These are phyloP conservation scores for Saturnispora gosingensis DNA, from an alignment of 805 yeast genomes.

Conservation along the genomic window DNA sequence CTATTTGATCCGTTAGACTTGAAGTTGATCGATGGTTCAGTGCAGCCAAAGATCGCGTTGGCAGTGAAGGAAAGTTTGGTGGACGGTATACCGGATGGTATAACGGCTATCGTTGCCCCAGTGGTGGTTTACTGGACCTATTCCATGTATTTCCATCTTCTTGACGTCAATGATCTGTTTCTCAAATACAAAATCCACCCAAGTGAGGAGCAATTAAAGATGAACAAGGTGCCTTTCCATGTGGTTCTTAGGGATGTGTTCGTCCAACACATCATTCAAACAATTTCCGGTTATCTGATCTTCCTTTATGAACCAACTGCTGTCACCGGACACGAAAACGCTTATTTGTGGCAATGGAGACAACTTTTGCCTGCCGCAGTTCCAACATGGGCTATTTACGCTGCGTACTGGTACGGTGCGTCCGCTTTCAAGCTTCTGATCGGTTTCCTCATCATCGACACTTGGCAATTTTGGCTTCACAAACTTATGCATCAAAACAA, in stretches of 20 bases:
- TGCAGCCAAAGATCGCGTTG: background rate
- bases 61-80: slow-evolving; percentile 1
- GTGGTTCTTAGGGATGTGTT: slow-evolving; percentile 78
- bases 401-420: slow-evolving; percentile 53
- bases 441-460: slow-evolving; percentile 73
- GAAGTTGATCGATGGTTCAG: background rate
- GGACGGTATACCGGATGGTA: slow-evolving; percentile 6
- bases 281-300: slow-evolving; percentile 53
- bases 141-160: slow-evolving; percentile 61
- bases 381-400: slow-evolving; percentile 41
- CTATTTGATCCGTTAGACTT: background rate
- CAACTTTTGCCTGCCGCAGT: slow-evolving; percentile 27
- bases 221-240: slow-evolving; percentile 62
- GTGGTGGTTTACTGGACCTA: slow-evolving; percentile 77
- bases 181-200: slow-evolving; percentile 88
- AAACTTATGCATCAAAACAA: slow-evolving; percentile 81
- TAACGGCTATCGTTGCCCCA: slow-evolving; percentile 59
- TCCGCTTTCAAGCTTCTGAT: slow-evolving; percentile 45
- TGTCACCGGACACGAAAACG: slow-evolving; percentile 41
- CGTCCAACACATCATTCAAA: slow-evolving; percentile 77
- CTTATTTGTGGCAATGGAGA: slow-evolving; percentile 38
- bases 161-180: slow-evolving; percentile 68
- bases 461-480: slow-evolving; percentile 94
- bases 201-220: slow-evolving; percentile 65
- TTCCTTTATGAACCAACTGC: slow-evolving; percentile 49